Base-by-base conservation (phyloP, 108 stramenopile genomes). In the Nitzschia putrida region DNA sequence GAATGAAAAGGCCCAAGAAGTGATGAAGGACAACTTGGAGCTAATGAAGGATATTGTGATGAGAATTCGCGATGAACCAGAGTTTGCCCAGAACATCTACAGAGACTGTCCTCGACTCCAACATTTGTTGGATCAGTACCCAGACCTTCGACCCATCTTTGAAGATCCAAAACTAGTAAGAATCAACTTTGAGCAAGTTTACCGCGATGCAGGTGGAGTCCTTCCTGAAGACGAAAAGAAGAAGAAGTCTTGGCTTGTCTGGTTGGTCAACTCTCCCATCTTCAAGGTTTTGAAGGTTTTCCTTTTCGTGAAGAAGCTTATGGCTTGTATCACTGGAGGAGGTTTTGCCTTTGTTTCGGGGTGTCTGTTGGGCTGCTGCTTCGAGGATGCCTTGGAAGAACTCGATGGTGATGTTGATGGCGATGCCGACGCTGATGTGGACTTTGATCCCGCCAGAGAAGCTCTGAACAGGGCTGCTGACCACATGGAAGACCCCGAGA, bases 401-500 rank as follows among this genome's bases (percentile, higher is more conserved):
- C 22, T 73, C 11, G 66, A 53, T 57, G 0, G 14, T 0, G 57
- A 72, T 60, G 76, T 22, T 12, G 67, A 73, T 24, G 61, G 16
- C 0, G 71, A 64, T 22, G 64, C 34, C 25, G 72, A 71, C 29
- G 57, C 9, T 0, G 64, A 61, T 10, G 71, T 42, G 0, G 42
- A 23, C 23, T 34, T 60, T 43, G 70, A 84, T 41, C 65, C 59
- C 4, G 52, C 43, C 20, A 61, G 65, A 23, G 53, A 58, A 14
- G 76, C 75, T 9, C 53, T 84, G 40, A 71, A 85, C 34, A 22
- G 18, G 23, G 84, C 84, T 0, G 84, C 84, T 0, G 84, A 85
- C 66, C 69, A 81, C 38, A 72, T 85, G 71, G 84, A 85, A 70
- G 78, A 81, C 49, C 84, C 84, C 37, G 78, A 81, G 55, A 76